A percentile compares a stretch with the other conserved stretches of the same genome.
These are phyloP conservation scores for Daldinia loculata DNA, from an alignment of 495 filamentous ascomycete genomes.

Conservation along the genomic window DNA sequence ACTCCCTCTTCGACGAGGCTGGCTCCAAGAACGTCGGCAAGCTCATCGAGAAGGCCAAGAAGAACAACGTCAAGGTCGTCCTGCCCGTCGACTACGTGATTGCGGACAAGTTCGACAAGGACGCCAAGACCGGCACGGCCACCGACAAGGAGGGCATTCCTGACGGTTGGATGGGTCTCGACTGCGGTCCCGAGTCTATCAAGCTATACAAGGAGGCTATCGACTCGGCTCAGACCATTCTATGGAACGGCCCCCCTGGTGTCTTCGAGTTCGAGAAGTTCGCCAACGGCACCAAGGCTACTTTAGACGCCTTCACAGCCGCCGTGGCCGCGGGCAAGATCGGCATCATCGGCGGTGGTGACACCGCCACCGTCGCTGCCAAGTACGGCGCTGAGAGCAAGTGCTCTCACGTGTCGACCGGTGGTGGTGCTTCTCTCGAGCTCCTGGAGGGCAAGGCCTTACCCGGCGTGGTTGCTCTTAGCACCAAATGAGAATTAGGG, in stretches of 20 bases:
- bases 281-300: conserved; percentile 87
- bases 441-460: conserved; percentile 97
- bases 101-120: conserved; percentile 89
- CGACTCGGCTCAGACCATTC: conserved; percentile 88
- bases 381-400: conserved; percentile 97
- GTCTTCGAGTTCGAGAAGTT: conserved; percentile 98
- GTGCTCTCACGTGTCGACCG: conserved; percentile 97
- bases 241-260: conserved; percentile 97
- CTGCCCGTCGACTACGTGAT: conserved; percentile 95
- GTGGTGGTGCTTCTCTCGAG: conserved; percentile 94
- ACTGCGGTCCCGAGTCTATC: conserved; percentile 88
- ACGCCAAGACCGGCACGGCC: conserved; percentile 82
- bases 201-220: conserved; percentile 88
- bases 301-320: conserved; percentile 82
- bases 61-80: conserved; percentile 92
- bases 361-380: conserved; percentile 96
- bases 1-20: conserved; percentile 91
- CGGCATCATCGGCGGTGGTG: conserved; percentile 97
- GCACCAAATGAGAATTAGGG: conserved; percentile 63
- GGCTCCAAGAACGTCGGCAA: conserved; percentile 91
- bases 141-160: conserved; percentile 91
- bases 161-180: conserved; percentile 96
- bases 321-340: conserved; percentile 84
- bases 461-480: conserved; percentile 89
- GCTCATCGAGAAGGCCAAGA: conserved; percentile 94